Evolutionary conservation across 2,329 filamentous ascomycete genomes (phyloP), one percentile per base, ranked within the genome.

Genomic region (Pyrenochaeta sp.): DNA sequence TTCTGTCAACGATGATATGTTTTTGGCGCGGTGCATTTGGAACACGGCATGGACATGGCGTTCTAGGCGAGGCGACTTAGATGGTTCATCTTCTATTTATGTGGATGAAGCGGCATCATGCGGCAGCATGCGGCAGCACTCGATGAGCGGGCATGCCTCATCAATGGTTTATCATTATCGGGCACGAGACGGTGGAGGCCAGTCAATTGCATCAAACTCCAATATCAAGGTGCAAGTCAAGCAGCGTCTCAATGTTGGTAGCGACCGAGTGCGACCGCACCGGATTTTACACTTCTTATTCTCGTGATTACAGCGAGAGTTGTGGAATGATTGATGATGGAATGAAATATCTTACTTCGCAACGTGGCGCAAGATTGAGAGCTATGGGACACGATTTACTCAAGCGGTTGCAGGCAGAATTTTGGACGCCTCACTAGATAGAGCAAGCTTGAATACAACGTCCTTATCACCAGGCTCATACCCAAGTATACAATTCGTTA

Each of bases 1-100:
- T 76, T 72, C 59, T 76, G 74, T 51, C 74, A 76, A 61, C 63
- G 71, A 50, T 75, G 55, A 68, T 55, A 43, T 41, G 30, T 20
- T 15, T 47, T 37, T 35, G 23, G 23, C 23, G 23, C 23, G 29
- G 21, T 40, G 37, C 39, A 44, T 56, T 48, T 36, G 23, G 47
- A 17, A 32, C 23, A 45, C 20, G 47, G 47, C 47, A 50, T 50
- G 33, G 47, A 23, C 23, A 36, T 21, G 47, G 47, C 47, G 47
- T 50, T 49, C 31, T 18, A 40, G 40, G 32, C 31, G 32, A 31
- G 31, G 17, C 12, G 35, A 9, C 27, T 17, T 41, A 37, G 31
- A 30, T 6, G 31, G 46, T 35, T 27, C 29, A 27, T 20, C 44
- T 39, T 40, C n/a, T 50, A 14, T 14, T 31, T 31, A n/a, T 42